Evolutionary conservation across 306 rosid genomes (phyloP).

Genomic region (Canavalia gladiata): DNA sequence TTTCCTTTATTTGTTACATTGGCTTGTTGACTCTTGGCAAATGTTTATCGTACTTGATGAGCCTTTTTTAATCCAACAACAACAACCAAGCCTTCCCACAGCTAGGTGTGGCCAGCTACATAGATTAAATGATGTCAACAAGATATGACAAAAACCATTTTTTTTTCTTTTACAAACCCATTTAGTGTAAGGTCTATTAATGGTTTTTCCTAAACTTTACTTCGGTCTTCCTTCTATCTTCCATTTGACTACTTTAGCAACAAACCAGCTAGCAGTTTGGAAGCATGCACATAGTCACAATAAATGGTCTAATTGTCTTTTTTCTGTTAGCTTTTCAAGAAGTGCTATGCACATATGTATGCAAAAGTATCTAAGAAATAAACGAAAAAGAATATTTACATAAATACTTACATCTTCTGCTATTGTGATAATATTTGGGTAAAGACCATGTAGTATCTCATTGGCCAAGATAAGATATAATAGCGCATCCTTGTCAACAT

Average conservation of each 20-base stretch:
- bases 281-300: constrained; percentile 24
- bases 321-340: constrained; percentile 25
- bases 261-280: constrained; percentile 7
- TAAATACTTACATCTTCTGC: constrained; percentile 84
- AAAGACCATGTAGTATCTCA: constrained; percentile 77
- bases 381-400: constrained; percentile 15
- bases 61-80: neutral
- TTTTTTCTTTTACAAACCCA: neutral
- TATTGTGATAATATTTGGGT: constrained; percentile 89
- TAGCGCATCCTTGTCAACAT: constrained; percentile 88
- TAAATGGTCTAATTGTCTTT: neutral
- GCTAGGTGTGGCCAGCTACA: neutral
- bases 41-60: neutral
- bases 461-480: constrained; percentile 91
- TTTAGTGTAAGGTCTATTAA: neutral
- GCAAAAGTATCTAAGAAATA: constrained; percentile 17
- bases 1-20: neutral
- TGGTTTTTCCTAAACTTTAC: neutral
- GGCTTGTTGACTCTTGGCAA: neutral
- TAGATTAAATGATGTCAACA: neutral
- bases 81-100: neutral
- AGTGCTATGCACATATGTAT: neutral
- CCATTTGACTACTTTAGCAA: neutral
- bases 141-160: neutral
- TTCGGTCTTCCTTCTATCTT: constrained; percentile 1